Percentiles rank a stretch among this genome's conserved stretches.
Conservation (phyloP, 495 filamentous ascomycete genomes). For the Aspergillus sclerotiicarbonarius region DNA sequence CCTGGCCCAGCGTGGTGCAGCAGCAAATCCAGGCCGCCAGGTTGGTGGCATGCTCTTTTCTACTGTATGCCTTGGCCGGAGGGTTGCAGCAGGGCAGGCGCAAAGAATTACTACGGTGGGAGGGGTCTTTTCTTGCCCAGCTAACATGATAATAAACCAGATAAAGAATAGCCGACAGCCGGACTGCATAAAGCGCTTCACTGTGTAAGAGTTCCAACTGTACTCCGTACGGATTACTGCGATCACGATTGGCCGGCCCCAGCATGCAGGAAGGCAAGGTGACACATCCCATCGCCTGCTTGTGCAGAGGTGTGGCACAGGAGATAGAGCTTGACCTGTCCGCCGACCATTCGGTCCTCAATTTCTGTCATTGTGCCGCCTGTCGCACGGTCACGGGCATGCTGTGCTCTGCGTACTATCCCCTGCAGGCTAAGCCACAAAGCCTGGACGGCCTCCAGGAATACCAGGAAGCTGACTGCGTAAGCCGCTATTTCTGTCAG, state of each 20-base stretch:
- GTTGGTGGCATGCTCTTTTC: no score
- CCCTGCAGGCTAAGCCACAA: conserved; percentile 32
- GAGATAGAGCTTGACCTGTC: conserved; percentile 35
- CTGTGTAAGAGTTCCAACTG: no score
- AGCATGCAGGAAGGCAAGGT: conserved; percentile 11
- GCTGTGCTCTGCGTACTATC: conserved; percentile 53
- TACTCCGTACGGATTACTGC: no score
- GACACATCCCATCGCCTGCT: conserved; percentile 47
- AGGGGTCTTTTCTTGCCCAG: background rate
- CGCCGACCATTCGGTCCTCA: conserved; percentile 28
- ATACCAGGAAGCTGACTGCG: conserved; percentile 47
- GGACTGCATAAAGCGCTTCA: no score
- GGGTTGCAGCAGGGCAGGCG: no score
- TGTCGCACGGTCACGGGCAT: conserved; percentile 61
- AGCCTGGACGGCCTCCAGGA: conserved; percentile 37
- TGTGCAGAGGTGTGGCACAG: conserved; percentile 51
- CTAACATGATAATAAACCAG: no score
- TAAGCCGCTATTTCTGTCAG: conserved; percentile 65
- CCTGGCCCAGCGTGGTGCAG: no score
- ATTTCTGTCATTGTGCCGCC: conserved; percentile 63
- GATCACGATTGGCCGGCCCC: background rate
- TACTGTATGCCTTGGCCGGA: no score
- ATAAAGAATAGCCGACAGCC: no score
- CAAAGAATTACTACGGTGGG: no score
- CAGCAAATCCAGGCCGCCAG: no score